phyloP scores from a whole-genome alignment of 164 flowering plant genomes.

The Hamamelis virginiana region DNA sequence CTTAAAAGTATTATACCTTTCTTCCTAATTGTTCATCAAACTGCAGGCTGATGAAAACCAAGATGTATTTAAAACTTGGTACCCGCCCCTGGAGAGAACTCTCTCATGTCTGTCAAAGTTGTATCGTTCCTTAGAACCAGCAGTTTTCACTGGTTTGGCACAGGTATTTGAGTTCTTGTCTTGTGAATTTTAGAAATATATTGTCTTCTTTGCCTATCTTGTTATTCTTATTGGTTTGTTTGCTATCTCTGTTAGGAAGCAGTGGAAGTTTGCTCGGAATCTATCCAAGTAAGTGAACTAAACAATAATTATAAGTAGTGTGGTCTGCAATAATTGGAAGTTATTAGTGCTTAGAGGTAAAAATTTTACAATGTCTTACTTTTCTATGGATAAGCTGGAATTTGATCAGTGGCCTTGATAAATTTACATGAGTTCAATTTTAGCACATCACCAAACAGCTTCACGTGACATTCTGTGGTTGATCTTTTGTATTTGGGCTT shows the following conservation, averaged over 20 bases:
- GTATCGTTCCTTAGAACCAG: conserved; percentile 80
- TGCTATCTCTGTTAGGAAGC: conserved; percentile 70
- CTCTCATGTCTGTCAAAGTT: conserved; percentile 84
- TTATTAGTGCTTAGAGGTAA: neutral
- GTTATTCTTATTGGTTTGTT: conserved; percentile 8
- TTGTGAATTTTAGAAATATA: neutral
- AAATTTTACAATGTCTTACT: neutral
- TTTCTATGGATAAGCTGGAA: no score
- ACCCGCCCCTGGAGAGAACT: conserved; percentile 96
- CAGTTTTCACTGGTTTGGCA: conserved; percentile 95
- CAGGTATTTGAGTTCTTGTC: conserved; percentile 57
- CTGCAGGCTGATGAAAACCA: conserved; percentile 61
- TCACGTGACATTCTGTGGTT: neutral
- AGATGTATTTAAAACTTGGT: conserved; percentile 80
- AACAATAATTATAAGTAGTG: neutral
- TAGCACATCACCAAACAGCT: neutral
- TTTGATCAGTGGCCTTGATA: neutral
- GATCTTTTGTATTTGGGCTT: conserved; percentile 3
- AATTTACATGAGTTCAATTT: neutral
- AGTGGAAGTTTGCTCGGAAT: conserved; percentile 81
- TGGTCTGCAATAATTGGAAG: neutral
- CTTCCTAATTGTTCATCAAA: neutral
- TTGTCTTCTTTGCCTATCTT: neutral
- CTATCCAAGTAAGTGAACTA: conserved; percentile 75
- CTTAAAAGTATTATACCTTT: neutral